phyloP scores from a whole-genome alignment of 2,329 filamentous ascomycete genomes.

The Graphiopsis chlorocephala region DNA sequence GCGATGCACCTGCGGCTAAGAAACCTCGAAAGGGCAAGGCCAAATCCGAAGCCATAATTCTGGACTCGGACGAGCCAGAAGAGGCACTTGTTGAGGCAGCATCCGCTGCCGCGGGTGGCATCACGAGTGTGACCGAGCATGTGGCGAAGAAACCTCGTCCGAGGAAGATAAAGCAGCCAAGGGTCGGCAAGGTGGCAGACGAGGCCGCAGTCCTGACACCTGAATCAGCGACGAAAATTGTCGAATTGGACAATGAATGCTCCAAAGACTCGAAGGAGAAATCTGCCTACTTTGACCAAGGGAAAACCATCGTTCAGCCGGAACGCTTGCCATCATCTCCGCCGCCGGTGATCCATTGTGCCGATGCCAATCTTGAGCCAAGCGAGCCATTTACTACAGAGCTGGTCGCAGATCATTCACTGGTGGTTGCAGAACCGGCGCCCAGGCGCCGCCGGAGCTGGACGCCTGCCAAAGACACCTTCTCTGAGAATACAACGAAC shows the following conservation, averaged over 20 bases:
- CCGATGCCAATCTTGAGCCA: background rate
- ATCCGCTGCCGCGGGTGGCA: background rate
- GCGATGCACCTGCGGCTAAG: conserved; percentile 10
- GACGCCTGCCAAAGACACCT: conserved; percentile 15
- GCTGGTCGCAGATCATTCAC: background rate
- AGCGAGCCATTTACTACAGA: background rate
- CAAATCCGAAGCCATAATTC: conserved; percentile 29
- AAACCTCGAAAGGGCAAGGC: conserved; percentile 21
- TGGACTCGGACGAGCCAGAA: conserved; percentile 30
- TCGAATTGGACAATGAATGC: background rate
- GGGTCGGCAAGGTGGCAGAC: conserved; percentile 6
- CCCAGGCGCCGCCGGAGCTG: conserved; percentile 17
- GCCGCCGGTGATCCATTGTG: background rate
- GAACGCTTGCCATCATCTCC: background rate
- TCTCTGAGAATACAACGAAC: background rate
- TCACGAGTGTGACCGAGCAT: background rate
- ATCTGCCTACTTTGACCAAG: conserved; percentile 17
- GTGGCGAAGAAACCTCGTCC: background rate
- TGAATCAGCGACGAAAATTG: background rate
- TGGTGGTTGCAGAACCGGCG: background rate
- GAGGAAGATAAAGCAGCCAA: conserved; percentile 17
- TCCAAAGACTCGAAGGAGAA: background rate
- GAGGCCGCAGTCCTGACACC: conserved; percentile 16
- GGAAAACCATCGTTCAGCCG: background rate
- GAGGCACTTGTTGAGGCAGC: conserved; percentile 10